Conservation (phyloP, 208 protist species). For the Acanthamoeba castellanii region DNA sequence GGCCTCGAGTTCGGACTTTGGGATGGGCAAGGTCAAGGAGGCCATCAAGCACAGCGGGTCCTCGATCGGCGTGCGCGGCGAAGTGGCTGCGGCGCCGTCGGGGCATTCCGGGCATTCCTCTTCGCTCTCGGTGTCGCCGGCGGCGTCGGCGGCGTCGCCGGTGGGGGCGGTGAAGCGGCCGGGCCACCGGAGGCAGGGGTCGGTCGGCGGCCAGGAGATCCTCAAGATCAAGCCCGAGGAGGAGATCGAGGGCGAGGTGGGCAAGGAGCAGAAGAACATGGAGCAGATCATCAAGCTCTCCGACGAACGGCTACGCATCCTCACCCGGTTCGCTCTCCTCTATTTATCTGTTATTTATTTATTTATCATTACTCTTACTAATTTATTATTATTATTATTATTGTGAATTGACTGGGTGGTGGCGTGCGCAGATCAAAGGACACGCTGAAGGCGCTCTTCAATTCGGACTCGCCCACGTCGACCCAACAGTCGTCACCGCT, state of each 20-base stretch:
- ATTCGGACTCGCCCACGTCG: neutral
- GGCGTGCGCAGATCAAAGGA: constrained; percentile 18
- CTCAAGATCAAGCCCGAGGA: constrained; percentile 59
- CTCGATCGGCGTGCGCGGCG: neutral
- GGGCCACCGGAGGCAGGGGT: constrained; percentile 38
- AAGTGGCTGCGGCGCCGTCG: neutral
- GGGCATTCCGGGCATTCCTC: no score
- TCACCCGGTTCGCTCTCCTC: neutral
- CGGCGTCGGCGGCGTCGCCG: neutral
- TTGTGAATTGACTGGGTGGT: neutral
- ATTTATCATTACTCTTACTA: neutral
- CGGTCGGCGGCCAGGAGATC: constrained; percentile 39
- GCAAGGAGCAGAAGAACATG: constrained; percentile 61
- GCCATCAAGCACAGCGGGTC: neutral
- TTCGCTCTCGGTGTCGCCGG: neutral
- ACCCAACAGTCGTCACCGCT: neutral
- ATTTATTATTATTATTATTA: neutral
- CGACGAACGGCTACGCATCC: constrained; percentile 36
- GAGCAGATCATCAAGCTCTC: constrained; percentile 57
- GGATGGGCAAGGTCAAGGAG: neutral
- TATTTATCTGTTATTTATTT: neutral
- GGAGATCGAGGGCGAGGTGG: constrained; percentile 49
- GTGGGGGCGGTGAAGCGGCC: neutral
- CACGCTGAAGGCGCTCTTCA: constrained; percentile 1
- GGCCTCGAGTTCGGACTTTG: neutral